phyloP scores from a whole-genome alignment of 1,284 basidiomycete species.

The Fistulinella cinereoalba region DNA sequence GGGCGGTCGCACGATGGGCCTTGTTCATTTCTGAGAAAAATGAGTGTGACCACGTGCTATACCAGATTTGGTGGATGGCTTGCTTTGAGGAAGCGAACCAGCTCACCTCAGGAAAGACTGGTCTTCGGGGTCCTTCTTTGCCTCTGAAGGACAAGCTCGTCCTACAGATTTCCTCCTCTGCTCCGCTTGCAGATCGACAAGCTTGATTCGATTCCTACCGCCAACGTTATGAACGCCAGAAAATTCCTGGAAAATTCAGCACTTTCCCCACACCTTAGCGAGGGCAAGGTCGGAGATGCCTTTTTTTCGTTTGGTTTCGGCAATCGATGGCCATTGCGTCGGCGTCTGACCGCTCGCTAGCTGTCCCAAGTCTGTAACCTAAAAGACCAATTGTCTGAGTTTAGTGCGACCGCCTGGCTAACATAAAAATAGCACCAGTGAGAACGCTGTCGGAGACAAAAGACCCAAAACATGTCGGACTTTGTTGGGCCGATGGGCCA shows the following conservation, averaged over 20 bases:
- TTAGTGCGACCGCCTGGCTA: not conserved
- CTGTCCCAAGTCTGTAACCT: constrained; percentile 13
- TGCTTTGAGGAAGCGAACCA: constrained; percentile 14
- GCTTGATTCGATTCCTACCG: constrained; percentile 10
- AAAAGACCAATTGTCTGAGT: constrained; percentile 7
- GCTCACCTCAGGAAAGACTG: constrained; percentile 16
- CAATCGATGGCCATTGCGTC: constrained; percentile 9
- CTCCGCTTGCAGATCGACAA: constrained; percentile 19
- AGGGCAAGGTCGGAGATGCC: too few relatives aligned
- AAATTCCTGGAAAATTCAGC: constrained; percentile 12
- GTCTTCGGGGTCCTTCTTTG: constrained; percentile 26
- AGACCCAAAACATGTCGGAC: constrained; percentile 17
- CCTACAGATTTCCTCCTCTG: constrained; percentile 1
- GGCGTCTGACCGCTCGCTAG: constrained; percentile 11
- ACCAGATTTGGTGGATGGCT: constrained; percentile 8
- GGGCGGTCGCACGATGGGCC: not conserved
- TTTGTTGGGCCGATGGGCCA: constrained; percentile 24
- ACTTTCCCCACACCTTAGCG: too few relatives aligned
- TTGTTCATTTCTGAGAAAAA: constrained; percentile 2
- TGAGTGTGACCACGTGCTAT: constrained; percentile 19
- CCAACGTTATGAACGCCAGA: constrained; percentile 22
- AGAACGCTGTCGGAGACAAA: constrained; percentile 20
- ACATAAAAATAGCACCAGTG: constrained; percentile 27
- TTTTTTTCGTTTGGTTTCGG: not conserved
- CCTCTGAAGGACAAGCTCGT: not conserved